These are phyloP conservation scores for Endoconidiophora polonica DNA, from an alignment of 2,329 filamentous ascomycete species.

Conservation along the genomic window DNA sequence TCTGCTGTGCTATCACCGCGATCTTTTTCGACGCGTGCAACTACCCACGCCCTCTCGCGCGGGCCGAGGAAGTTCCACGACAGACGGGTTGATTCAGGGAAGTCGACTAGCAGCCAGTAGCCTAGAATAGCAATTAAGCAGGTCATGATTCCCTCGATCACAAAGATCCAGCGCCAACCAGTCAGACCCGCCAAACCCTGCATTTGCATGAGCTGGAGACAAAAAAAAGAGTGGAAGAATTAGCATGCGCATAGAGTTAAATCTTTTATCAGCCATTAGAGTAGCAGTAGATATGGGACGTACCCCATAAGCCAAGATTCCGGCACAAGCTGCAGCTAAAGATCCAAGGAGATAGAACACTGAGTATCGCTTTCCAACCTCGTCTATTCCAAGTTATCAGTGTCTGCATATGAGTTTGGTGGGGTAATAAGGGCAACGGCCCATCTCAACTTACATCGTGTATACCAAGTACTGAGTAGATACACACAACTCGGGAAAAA, in stretches of 20 bases:
- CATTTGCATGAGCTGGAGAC: constrained; percentile 40
- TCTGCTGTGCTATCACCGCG: constrained; percentile 40
- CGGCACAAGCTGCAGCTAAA: constrained; percentile 47
- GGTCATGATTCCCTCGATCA: constrained; percentile 37
- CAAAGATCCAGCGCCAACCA: constrained; percentile 55
- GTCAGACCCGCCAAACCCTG: constrained; percentile 34
- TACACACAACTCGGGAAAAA: constrained; percentile 59
- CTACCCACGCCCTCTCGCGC: constrained; percentile 35
- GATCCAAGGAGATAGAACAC: constrained; percentile 54
- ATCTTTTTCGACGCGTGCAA: constrained; percentile 37
- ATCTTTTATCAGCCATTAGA: too few relatives aligned
- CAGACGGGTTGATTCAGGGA: constrained; percentile 38
- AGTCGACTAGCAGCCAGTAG: constrained; percentile 46
- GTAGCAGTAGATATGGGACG: constrained; percentile 17
- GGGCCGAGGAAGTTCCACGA: constrained; percentile 36
- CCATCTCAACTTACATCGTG: constrained; percentile 32
- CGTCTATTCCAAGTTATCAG: constrained; percentile 25
- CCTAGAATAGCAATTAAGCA: constrained; percentile 30
- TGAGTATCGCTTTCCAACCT: constrained; percentile 53
- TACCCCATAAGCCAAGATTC: constrained; percentile 53
- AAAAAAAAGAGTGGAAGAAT: constrained; percentile 12
- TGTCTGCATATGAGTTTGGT: background rate
- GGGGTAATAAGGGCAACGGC: background rate
- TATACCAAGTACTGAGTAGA: constrained; percentile 59
- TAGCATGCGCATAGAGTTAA: too few relatives aligned